A percentile compares a stretch with the other conserved stretches of the same genome.
phyloP scores from a whole-genome alignment of 441 rosid species.

The Croton setiger region DNA sequence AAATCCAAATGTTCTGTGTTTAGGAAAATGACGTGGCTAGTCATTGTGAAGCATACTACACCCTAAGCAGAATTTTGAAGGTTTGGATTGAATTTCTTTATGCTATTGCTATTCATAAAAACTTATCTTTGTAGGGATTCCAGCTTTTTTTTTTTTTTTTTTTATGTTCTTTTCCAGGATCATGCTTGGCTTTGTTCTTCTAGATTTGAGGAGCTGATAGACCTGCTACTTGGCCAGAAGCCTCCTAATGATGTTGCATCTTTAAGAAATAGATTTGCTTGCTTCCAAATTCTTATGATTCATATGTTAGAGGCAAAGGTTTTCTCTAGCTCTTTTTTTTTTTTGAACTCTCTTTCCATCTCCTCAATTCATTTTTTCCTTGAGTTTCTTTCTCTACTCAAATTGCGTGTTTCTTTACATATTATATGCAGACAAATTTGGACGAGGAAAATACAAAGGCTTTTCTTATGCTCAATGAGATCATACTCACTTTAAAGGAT shows the following conservation, averaged over 20 bases:
- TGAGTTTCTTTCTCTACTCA: neutral
- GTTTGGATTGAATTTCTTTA: conserved; percentile 31
- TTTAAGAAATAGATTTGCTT: conserved; percentile 64
- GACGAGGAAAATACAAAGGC: conserved; percentile 72
- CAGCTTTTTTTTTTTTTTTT: conserved; percentile 9
- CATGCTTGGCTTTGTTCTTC: conserved; percentile 75
- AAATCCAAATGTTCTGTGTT: conserved; percentile 22
- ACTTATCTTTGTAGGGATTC: conserved; percentile 12
- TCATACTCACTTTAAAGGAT: conserved; percentile 78
- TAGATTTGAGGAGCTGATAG: conserved; percentile 61
- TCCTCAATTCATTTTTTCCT: neutral
- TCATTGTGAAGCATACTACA: conserved; percentile 63
- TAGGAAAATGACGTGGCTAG: conserved; percentile 50
- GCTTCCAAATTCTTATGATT: conserved; percentile 65
- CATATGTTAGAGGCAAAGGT: conserved; percentile 59
- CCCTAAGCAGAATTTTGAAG: conserved; percentile 72
- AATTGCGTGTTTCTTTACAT: conserved; percentile 1
- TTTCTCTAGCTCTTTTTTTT: neutral
- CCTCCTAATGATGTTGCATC: conserved; percentile 46
- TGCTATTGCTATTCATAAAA: conserved; percentile 8
- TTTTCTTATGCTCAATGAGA: conserved; percentile 88
- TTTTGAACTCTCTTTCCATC: neutral
- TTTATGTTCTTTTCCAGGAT: conserved; percentile 49
- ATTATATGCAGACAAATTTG: conserved; percentile 47
- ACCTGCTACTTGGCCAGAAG: conserved; percentile 57